These are phyloP conservation scores for Grosmannia penicillata DNA, from an alignment of 2,329 filamentous ascomycete genomes.

Conservation along the genomic window DNA sequence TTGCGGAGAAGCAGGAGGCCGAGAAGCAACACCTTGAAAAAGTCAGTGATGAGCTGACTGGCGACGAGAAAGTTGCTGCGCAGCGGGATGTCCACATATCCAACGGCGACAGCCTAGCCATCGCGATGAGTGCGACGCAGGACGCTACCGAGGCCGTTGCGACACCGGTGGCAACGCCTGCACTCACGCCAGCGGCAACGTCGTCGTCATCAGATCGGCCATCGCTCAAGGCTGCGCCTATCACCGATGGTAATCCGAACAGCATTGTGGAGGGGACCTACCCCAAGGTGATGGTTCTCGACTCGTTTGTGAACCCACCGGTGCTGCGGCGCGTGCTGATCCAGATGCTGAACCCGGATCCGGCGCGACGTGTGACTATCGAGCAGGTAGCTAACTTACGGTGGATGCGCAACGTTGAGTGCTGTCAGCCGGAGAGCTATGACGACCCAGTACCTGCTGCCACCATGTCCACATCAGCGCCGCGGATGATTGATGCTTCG, in stretches of 20 bases:
- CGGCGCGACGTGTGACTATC: constrained; percentile 54
- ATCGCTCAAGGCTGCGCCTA: constrained; percentile 5
- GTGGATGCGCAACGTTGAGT: constrained; percentile 64
- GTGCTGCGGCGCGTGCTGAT: constrained; percentile 57
- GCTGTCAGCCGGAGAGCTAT: constrained; percentile 60
- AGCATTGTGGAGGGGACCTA: constrained; percentile 21
- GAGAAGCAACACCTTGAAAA: constrained; percentile 43
- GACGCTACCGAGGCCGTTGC: not conserved
- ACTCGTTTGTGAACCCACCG: constrained; percentile 49
- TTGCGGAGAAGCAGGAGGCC: constrained; percentile 9
- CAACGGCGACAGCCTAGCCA: not conserved
- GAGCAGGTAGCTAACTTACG: constrained; percentile 52
- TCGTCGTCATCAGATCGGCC: not conserved
- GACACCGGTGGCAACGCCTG: not conserved
- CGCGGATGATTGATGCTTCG: constrained; percentile 45
- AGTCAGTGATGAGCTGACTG: constrained; percentile 25
- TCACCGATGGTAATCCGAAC: constrained; percentile 34
- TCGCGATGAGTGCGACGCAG: not conserved
- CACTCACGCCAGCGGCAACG: not conserved
- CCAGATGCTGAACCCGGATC: constrained; percentile 72
- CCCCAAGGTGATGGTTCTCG: constrained; percentile 50
- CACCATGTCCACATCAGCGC: too few species aligned
- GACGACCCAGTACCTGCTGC: constrained; percentile 38
- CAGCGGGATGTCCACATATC: constrained; percentile 1
- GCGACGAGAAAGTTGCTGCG: constrained; percentile 28